Conservation (phyloP, 2,329 filamentous ascomycete genomes). For the Claviceps cyperi region DNA sequence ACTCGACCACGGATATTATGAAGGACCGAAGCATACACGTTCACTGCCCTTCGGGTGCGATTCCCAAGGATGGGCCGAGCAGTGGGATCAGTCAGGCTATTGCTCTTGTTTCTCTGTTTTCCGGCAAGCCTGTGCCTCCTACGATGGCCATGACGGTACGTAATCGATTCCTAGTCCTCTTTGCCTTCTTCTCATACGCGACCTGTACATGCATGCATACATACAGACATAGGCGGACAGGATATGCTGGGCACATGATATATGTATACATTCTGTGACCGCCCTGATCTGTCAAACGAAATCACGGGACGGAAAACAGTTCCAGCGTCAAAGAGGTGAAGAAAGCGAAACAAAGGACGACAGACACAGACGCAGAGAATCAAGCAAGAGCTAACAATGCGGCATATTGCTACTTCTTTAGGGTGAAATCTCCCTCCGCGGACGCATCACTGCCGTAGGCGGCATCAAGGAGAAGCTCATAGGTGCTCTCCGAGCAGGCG, state of each 20-base stretch:
- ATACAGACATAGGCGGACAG: neutral
- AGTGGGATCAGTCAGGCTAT: conserved; percentile 91
- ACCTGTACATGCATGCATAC: neutral
- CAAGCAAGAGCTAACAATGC: neutral
- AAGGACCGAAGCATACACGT: conserved; percentile 88
- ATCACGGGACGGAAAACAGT: too few relatives aligned
- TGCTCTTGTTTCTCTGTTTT: conserved; percentile 81
- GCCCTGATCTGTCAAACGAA: too few relatives aligned
- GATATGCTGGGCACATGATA: neutral
- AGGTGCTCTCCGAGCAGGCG: conserved; percentile 79
- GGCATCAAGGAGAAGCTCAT: conserved; percentile 99
- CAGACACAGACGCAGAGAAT: neutral
- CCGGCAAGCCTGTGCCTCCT: conserved; percentile 70
- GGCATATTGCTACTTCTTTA: conserved; percentile 11
- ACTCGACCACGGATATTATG: conserved; percentile 85
- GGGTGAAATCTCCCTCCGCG: conserved; percentile 65
- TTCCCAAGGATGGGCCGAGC: conserved; percentile 80
- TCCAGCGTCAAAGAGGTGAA: neutral
- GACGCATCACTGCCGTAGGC: conserved; percentile 83
- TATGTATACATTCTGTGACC: neutral
- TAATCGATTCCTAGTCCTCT: conserved; percentile 1
- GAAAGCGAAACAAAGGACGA: neutral
- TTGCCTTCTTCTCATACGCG: neutral
- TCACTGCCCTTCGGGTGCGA: conserved; percentile 86
- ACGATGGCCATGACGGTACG: conserved; percentile 87